Percentiles rank a stretch among this genome's conserved stretches.
Evolutionary conservation across 345 rosid genomes (phyloP).

Genomic region (Pelargonium nanum): DNA sequence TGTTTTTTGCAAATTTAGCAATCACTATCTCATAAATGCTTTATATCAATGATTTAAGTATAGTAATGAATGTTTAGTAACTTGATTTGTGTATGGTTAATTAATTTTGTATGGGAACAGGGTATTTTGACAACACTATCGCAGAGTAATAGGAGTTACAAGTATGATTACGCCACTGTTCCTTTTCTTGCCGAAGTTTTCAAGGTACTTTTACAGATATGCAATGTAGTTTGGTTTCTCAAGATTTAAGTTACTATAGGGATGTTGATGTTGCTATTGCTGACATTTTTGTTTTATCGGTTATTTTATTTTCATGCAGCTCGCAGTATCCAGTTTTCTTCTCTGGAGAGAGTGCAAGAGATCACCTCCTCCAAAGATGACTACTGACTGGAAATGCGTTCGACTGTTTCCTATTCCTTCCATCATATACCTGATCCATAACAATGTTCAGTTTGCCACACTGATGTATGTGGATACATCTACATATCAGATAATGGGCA

Average conservation of each 20-base stretch:
- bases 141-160: slow-evolving; percentile 72
- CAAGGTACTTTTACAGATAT: slow-evolving; percentile 38
- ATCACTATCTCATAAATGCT: background rate
- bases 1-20: no score
- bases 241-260: background rate
- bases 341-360: slow-evolving; percentile 58
- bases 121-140: slow-evolving; percentile 93
- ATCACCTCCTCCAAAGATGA: slow-evolving; percentile 51
- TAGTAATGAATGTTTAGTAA: background rate
- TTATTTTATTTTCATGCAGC: slow-evolving; percentile 30
- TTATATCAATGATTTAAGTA: background rate
- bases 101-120: slow-evolving; percentile 19
- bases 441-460: slow-evolving; percentile 93
- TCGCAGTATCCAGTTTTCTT: slow-evolving; percentile 63
- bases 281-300: background rate
- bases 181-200: slow-evolving; percentile 89
- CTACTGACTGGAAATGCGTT: slow-evolving; percentile 77
- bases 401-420: slow-evolving; percentile 84
- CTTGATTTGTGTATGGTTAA: background rate
- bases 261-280: background rate
- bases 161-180: slow-evolving; percentile 87
- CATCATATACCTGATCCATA: slow-evolving; percentile 72
- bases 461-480: slow-evolving; percentile 83
- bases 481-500: slow-evolving; percentile 96
- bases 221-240: background rate